Evolutionary conservation across 2,329 filamentous ascomycete species (phyloP).

Genomic region (Penicillium sp.): DNA sequence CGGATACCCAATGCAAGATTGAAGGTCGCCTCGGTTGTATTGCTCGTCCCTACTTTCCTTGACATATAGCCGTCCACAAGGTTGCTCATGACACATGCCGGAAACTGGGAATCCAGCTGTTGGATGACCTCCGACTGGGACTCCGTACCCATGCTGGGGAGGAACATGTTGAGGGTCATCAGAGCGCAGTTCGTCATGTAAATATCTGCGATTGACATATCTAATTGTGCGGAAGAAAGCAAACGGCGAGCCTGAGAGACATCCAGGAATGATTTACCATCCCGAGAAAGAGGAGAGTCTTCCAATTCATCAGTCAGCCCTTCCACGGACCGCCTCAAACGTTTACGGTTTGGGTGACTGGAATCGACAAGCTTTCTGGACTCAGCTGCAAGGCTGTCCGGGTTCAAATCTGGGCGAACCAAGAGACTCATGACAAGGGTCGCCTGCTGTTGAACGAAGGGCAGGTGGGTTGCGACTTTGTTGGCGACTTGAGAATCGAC

Average conservation of each 20-base stretch:
- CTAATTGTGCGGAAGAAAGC: constrained; percentile 28
- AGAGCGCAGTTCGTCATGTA: constrained; percentile 45
- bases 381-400: constrained; percentile 2
- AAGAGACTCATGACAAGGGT: constrained; percentile 5
- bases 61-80: constrained; percentile 20
- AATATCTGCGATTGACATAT: constrained; percentile 38
- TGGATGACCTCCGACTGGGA: constrained; percentile 23
- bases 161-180: constrained; percentile 42
- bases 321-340: constrained; percentile 22
- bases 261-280: constrained; percentile 38
- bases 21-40: constrained; percentile 45
- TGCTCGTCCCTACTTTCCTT: constrained; percentile 37
- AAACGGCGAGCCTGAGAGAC: constrained; percentile 27
- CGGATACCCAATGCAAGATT: constrained; percentile 53
- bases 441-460: constrained; percentile 24
- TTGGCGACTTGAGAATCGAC: constrained; percentile 15
- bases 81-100: constrained; percentile 34
- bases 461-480: not conserved
- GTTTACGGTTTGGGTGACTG: not conserved
- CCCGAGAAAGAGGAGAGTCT: constrained; percentile 20
- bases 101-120: constrained; percentile 35
- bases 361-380: not conserved
- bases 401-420: not conserved
- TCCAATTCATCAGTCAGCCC: constrained; percentile 28
- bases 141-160: constrained; percentile 25